phyloP scores from a whole-genome alignment of 2,329 filamentous ascomycete genomes.

The Teratosphaeria destructans region DNA sequence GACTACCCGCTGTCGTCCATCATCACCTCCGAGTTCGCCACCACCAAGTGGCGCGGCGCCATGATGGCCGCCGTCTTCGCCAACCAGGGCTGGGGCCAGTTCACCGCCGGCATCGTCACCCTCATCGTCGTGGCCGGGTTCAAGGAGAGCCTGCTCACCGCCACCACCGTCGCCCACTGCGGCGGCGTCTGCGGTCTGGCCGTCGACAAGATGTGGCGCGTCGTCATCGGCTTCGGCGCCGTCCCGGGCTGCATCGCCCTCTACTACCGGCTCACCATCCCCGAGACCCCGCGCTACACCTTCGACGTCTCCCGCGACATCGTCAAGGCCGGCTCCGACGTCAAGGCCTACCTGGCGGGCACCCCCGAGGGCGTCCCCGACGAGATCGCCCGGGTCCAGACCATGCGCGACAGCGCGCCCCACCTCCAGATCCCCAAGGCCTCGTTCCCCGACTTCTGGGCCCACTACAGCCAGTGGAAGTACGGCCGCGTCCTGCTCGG shows the following conservation, averaged over 20 bases:
- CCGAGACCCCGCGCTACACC: conserved; percentile 79
- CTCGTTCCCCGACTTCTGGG: conserved; percentile 59
- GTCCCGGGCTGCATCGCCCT: conserved; percentile 71
- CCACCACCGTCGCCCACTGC: conserved; percentile 44
- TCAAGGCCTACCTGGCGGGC: conserved; percentile 63
- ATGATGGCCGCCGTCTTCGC: conserved; percentile 84
- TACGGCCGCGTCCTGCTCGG: conserved; percentile 63
- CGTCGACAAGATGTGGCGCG: conserved; percentile 81
- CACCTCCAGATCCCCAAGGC: conserved; percentile 58
- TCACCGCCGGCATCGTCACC: conserved; percentile 63
- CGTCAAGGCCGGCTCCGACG: conserved; percentile 61
- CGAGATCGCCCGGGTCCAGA: conserved; percentile 52
- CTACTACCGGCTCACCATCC: conserved; percentile 79
- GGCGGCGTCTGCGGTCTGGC: conserved; percentile 54
- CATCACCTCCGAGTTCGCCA: conserved; percentile 80
- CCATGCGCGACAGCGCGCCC: conserved; percentile 43
- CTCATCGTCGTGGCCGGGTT: conserved; percentile 47
- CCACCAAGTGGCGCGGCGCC: conserved; percentile 72
- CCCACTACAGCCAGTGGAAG: conserved; percentile 59
- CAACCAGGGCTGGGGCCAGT: conserved; percentile 78
- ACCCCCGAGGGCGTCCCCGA: conserved; percentile 54
- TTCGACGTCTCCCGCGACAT: conserved; percentile 70
- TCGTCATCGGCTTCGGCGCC: conserved; percentile 70
- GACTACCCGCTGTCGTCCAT: conserved; percentile 76
- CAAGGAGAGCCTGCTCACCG: conserved; percentile 24